These are phyloP conservation scores for Ceratopteris richardii DNA, from an alignment of 75 land plant genomes.

Conservation along the genomic window DNA sequence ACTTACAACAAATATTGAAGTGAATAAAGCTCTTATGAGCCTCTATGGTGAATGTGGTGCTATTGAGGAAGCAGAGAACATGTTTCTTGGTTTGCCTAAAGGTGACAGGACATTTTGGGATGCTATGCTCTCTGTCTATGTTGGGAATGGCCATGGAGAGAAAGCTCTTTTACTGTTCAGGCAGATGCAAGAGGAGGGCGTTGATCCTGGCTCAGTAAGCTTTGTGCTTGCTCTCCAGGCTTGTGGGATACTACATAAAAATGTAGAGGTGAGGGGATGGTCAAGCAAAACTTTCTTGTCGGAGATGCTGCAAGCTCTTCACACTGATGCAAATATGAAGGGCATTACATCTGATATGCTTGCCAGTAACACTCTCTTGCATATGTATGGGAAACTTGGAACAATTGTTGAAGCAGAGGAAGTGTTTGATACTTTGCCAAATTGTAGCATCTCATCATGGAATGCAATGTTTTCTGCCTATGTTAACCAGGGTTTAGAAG, in stretches of 20 bases:
- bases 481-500: conserved; percentile 3
- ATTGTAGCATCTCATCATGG: conserved; percentile 3
- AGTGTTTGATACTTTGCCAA: not conserved
- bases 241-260: conserved; percentile 2
- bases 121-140: conserved; percentile 3
- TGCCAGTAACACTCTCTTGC: conserved; percentile 1
- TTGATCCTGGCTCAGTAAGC: conserved; percentile 4
- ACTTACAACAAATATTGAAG: not conserved
- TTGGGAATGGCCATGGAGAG: conserved; percentile 4
- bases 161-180: conserved; percentile 1
- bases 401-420: conserved; percentile 6
- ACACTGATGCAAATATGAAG: conserved; percentile 14
- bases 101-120: conserved; percentile 9
- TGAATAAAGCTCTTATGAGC: conserved; percentile 6
- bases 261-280: not conserved
- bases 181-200: conserved; percentile 12
- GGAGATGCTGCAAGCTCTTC: conserved; percentile 14
- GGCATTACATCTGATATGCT: conserved; percentile 12
- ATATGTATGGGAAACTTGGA: conserved; percentile 12
- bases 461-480: conserved; percentile 17
- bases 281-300: not conserved
- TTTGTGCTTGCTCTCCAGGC: conserved; percentile 5
- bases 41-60: conserved; percentile 17
- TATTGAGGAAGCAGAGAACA: conserved; percentile 1
- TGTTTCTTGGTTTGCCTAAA: conserved; percentile 3